Conservation (phyloP, 495 filamentous ascomycete genomes). For the Hyaloscypha variabilis region DNA sequence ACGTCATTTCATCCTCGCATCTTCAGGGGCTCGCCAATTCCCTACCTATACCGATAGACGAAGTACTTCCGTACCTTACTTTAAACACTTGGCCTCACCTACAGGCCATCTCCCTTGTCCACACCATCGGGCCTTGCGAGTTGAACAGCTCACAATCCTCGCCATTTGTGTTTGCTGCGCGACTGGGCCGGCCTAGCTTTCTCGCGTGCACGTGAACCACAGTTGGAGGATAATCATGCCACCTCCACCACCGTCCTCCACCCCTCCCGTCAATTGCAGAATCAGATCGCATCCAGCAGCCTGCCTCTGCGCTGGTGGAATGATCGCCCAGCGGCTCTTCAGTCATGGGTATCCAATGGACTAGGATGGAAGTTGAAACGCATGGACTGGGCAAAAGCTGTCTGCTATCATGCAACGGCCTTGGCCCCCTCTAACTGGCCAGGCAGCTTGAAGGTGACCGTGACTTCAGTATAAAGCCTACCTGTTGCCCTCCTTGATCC, state of each 20-base stretch:
- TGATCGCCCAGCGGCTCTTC: neutral
- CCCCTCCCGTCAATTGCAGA: neutral
- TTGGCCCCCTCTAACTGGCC: neutral
- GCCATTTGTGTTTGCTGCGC: too few species aligned
- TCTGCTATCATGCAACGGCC: slow-evolving; percentile 5
- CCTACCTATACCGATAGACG: too few species aligned
- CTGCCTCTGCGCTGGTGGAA: neutral
- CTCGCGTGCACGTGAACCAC: neutral
- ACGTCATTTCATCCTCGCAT: too few species aligned
- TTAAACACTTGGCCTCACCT: too few species aligned
- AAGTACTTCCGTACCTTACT: too few species aligned
- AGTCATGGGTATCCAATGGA: neutral
- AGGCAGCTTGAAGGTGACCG: neutral
- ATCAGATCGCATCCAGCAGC: neutral
- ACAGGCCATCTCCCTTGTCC: too few species aligned
- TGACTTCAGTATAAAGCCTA: neutral
- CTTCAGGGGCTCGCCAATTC: neutral
- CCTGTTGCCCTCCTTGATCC: neutral
- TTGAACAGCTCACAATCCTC: too few species aligned
- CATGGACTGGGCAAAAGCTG: neutral
- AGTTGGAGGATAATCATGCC: neutral
- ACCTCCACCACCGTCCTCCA: too few species aligned
- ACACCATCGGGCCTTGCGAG: too few species aligned
- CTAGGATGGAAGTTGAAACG: neutral
- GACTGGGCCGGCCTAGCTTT: neutral